phyloP scores from a whole-genome alignment of 192 early-diverging fungal genomes.

The Gryganskiella cystojenkinii region DNA sequence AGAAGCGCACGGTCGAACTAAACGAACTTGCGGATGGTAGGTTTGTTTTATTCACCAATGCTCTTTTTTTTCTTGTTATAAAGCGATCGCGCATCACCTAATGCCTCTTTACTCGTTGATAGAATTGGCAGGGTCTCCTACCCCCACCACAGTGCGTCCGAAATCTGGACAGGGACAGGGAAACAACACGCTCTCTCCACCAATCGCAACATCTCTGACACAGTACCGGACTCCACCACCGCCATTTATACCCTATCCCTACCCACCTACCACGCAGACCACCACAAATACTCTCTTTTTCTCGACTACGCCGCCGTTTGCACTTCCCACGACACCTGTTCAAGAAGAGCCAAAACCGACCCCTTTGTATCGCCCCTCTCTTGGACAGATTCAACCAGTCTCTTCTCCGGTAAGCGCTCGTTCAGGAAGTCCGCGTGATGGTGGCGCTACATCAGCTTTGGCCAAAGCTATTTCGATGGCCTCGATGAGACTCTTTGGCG shows the following conservation, averaged over 20 bases:
- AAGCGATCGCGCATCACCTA: not conserved
- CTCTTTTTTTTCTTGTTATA: not conserved
- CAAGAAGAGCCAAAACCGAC: constrained; percentile 31
- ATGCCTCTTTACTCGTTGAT: no score
- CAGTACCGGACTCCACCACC: constrained; percentile 45
- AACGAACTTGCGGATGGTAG: constrained; percentile 82
- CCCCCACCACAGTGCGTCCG: constrained; percentile 2
- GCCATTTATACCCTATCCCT: constrained; percentile 28
- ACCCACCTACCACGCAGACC: constrained; percentile 21
- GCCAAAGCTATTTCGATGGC: constrained; percentile 66
- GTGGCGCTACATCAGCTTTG: constrained; percentile 58
- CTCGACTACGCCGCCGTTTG: constrained; percentile 57
- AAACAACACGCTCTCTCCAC: constrained; percentile 33
- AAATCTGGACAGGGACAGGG: constrained; percentile 15
- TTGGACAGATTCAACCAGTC: constrained; percentile 26
- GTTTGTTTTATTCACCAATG: not conserved
- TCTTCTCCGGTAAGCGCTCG: constrained; percentile 31
- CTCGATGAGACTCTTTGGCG: constrained; percentile 64
- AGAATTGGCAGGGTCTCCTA: constrained; percentile 51
- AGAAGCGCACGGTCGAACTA: constrained; percentile 76
- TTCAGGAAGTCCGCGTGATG: constrained; percentile 43
- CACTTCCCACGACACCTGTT: constrained; percentile 26
- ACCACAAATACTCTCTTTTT: constrained; percentile 31
- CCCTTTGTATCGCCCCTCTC: constrained; percentile 10
- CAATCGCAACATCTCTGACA: constrained; percentile 37